Base-by-base conservation (phyloP, 805 yeast species). In the Monosporozyma solicola region DNA sequence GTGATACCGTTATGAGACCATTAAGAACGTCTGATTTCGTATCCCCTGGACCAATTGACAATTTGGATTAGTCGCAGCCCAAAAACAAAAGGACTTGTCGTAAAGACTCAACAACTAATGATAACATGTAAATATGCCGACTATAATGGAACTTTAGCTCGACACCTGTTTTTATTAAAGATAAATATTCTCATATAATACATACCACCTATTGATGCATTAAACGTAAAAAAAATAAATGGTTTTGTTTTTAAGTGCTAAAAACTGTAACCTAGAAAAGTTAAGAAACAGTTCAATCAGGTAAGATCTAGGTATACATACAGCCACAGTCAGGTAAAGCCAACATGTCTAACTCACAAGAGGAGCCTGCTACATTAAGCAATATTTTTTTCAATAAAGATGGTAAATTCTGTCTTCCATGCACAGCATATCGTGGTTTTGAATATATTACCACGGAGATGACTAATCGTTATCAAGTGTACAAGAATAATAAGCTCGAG, bases 401-500 rank as follows among this genome's bases (percentile, higher is more conserved):
- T 67, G 97, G 97, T 1, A 91, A 87, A 69, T 97, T 97, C 54
- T 92, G 98, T 64, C 90, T 96, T 51, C 73, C 96, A 2, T 92
- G 98, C 66, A 89, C 89, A 68, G 69, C 90, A 0, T 71, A 89
- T 41, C 68, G 81, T 41, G 96, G 91, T 62, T 91, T 92, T 69
- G 83, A 82, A 64, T 70, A 6, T 71, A 32, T 56, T 3, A 41
- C 54, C 13, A 33, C 41, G 3, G 25, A 33, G 43, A 13, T 43
- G 27, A 43, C 49, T 25, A 45, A 37, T 27, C 51, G 51, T 35
- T 48, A 48, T 20, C 22, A 29, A 11, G 7, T 32, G 25, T 45
- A 45, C n/a, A n/a, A 29, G 24, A 29, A 29, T n/a, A 20, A n/a
- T 31, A 16, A 29, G 7, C 5, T 32, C 11, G 24, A 29, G 20